These are phyloP conservation scores for Eleusine coracana DNA, from an alignment of 176 grass and related monocot species.

Conservation along the genomic window DNA sequence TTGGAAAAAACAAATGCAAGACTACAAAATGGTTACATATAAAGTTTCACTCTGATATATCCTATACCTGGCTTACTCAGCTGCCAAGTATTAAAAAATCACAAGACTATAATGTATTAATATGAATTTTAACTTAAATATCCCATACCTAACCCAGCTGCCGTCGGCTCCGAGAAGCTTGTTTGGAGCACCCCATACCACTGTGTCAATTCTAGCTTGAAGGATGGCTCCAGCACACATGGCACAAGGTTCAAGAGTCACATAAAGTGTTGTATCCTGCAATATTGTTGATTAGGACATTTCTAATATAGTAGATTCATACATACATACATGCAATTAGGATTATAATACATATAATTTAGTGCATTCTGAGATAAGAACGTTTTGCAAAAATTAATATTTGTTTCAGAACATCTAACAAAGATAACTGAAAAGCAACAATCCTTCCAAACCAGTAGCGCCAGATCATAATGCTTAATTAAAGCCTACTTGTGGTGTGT, in stretches of 20 bases:
- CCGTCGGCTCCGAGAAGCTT: conserved; percentile 96
- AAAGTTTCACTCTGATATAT: conserved; percentile 20
- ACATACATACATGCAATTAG: conserved; percentile 1
- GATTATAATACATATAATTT: conserved; percentile 12
- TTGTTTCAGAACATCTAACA: conserved; percentile 4
- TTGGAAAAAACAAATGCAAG: not conserved
- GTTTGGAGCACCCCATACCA: conserved; percentile 97
- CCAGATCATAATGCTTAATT: not conserved
- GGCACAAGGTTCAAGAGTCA: conserved; percentile 91
- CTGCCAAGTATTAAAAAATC: conserved; percentile 48
- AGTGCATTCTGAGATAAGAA: conserved; percentile 12
- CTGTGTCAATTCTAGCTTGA: conserved; percentile 88
- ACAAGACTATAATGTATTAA: not conserved
- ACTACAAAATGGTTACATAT: not conserved
- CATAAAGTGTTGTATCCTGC: conserved; percentile 93
- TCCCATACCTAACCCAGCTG: conserved; percentile 93
- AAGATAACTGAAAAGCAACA: not conserved
- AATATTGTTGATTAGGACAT: conserved; percentile 35
- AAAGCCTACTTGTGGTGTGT: not conserved
- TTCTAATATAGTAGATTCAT: not conserved
- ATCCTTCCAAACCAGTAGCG: not conserved
- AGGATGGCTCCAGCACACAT: conserved; percentile 99
- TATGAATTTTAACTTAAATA: conserved; percentile 13
- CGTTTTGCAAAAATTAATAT: not conserved
- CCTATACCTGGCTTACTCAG: conserved; percentile 76